phyloP scores from a whole-genome alignment of 805 yeast species.

The Kazachstania bromeliacearum region DNA sequence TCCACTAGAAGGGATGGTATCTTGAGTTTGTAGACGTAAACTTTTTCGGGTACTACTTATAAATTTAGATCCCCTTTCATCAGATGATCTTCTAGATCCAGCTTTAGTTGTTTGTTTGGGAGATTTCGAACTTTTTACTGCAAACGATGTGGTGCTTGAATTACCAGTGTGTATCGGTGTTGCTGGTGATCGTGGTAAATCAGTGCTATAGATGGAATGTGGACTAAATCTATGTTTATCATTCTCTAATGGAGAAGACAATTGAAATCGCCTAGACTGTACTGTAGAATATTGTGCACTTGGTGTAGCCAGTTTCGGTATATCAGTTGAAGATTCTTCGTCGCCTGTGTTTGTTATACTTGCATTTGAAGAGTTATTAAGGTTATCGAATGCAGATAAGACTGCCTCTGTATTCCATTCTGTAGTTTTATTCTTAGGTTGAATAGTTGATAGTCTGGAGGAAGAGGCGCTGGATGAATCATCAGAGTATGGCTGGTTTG shows the following conservation, averaged over 20 bases:
- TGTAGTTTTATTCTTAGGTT: neutral
- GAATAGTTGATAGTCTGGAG: neutral
- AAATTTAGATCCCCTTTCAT: conserved; percentile 11
- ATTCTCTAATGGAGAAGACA: conserved; percentile 4
- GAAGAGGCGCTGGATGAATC: conserved; percentile 1
- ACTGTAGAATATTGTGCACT: conserved; percentile 2
- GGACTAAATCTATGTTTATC: conserved; percentile 4
- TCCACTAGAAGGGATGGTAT: neutral
- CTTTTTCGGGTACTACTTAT: conserved; percentile 3
- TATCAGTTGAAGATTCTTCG: neutral
- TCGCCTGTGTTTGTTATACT: neutral
- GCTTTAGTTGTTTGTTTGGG: conserved; percentile 10
- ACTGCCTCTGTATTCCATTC: conserved; percentile 3
- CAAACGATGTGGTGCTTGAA: neutral
- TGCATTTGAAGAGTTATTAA: neutral
- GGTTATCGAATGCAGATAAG: neutral
- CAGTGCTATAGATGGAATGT: conserved; percentile 1
- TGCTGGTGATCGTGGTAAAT: neutral
- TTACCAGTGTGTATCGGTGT: conserved; percentile 1
- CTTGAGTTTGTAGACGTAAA: neutral
- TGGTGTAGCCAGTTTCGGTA: conserved; percentile 1
- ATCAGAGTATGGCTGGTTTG: neutral
- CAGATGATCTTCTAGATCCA: conserved; percentile 16
- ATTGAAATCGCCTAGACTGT: conserved; percentile 2
- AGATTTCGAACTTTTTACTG: conserved; percentile 9